A percentile compares a stretch with the other conserved stretches of the same genome.
Evolutionary conservation across 495 filamentous ascomycete species (phyloP).

Genomic region (Cercophora samala): DNA sequence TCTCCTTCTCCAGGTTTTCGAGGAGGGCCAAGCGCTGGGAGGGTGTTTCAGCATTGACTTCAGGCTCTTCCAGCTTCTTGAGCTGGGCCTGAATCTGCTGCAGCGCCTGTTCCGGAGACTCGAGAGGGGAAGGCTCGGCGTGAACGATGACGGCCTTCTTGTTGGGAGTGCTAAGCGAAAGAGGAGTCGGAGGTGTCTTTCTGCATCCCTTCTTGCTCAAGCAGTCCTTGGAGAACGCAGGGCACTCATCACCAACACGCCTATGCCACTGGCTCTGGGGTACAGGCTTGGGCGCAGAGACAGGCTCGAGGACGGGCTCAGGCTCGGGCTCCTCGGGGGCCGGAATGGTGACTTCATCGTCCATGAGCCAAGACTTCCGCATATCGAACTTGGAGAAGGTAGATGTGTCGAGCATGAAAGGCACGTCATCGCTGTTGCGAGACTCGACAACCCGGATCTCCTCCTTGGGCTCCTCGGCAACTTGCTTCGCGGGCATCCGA

Average conservation of each 20-base stretch:
- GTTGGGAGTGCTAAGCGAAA: constrained; percentile 38
- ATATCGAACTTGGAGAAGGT: constrained; percentile 7
- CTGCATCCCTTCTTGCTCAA: constrained; percentile 36
- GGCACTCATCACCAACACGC: constrained; percentile 52
- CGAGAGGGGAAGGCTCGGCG: constrained; percentile 46
- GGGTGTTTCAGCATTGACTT: constrained; percentile 31
- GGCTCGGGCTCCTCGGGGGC: constrained; percentile 1
- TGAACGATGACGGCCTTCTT: constrained; percentile 37
- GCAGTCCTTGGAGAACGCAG: constrained; percentile 48
- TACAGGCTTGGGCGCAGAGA: constrained; percentile 15
- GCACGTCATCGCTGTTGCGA: constrained; percentile 26
- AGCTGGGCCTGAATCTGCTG: constrained; percentile 50
- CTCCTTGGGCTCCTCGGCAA: constrained; percentile 7
- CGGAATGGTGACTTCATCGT: constrained; percentile 7
- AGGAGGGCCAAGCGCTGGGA: constrained; percentile 42
- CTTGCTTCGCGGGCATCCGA: constrained; percentile 24
- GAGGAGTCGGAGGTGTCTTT: constrained; percentile 49
- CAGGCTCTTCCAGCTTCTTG: constrained; percentile 41
- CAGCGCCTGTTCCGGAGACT: constrained; percentile 48
- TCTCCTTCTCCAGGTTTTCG: constrained; percentile 52
- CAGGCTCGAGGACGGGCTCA: neutral
- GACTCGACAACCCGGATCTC: constrained; percentile 3
- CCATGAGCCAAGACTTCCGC: constrained; percentile 10
- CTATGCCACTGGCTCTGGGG: constrained; percentile 43
- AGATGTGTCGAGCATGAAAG: constrained; percentile 37